Base-by-base conservation (phyloP, 2,329 filamentous ascomycete genomes). In the Aureobasidium mangrovei region DNA sequence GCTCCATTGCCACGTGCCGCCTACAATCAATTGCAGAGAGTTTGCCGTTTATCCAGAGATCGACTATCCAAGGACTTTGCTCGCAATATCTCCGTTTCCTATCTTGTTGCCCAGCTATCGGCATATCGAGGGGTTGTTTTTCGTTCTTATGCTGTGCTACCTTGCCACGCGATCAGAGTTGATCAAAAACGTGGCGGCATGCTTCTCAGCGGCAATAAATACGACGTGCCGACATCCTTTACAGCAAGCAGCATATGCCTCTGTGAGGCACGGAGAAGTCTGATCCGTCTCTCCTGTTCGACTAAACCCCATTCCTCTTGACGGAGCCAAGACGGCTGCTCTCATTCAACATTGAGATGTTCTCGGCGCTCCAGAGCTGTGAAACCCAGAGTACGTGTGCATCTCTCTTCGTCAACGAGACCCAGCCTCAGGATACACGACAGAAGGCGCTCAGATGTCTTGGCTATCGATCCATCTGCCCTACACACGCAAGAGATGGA, bases 1-100 rank as follows among this genome's bases (percentile, higher is more conserved):
- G 39, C 40, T 53, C 39, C 40, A 44, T 53, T 24, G 31, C 49
- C 49, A 53, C 40, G 49, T 53, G 47, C 35, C 2, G n/a, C 2
- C 3, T 6, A 24, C 18, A 4, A 18, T 18, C 18, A 18, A 18
- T 18, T 18, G 18, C 18, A 18, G 18, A 18, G 18, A 18, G 18
- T 18, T 18, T 18, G 18, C 18, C 18, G 18, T 18, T 18, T 18
- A 18, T 18, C 18, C 18, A 18, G 18, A 18, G 18, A 18, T 18
- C 18, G 18, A 18, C 18, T 1, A 18, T 18, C 18, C 18, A 18
- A 18, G 18, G 18, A 18, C 18, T 18, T 18, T 18, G 18, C 18
- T 18, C 18, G 18, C 18, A 18, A 18, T 18, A 18, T 18, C 18
- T 18, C 18, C 18, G 18, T 18, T 18, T 18, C 18, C 18, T 18